Conservation (phyloP, 768 basidiomycete species). For the Trametes cinnabarina region DNA sequence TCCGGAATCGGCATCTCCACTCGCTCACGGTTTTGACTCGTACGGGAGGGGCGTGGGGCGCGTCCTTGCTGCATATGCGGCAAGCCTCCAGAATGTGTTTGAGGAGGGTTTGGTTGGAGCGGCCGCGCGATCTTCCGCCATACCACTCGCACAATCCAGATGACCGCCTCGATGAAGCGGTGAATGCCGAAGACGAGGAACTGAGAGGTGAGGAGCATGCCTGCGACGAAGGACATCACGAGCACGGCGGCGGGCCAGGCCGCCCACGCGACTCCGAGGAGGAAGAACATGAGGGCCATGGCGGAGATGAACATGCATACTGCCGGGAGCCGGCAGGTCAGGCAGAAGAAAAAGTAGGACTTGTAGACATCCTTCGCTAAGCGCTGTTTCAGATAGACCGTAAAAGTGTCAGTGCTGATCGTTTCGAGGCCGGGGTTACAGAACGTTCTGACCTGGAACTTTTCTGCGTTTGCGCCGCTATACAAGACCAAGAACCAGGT, state of each 20-base stretch:
- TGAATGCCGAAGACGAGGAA: slow-evolving; percentile 58
- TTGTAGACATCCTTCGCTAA: slow-evolving; percentile 56
- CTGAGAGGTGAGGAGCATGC: slow-evolving; percentile 60
- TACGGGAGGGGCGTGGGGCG: background rate
- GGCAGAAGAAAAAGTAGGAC: slow-evolving; percentile 65
- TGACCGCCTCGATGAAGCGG: slow-evolving; percentile 15
- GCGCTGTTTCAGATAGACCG: no score
- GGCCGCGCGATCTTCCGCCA: background rate
- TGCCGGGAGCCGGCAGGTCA: slow-evolving; percentile 62
- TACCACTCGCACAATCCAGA: slow-evolving; percentile 18
- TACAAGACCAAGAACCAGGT: slow-evolving; percentile 69
- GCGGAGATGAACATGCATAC: slow-evolving; percentile 58
- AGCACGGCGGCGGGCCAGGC: slow-evolving; percentile 65
- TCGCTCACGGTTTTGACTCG: background rate
- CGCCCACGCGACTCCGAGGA: slow-evolving; percentile 58
- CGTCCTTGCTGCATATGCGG: background rate
- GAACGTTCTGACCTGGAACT: slow-evolving; percentile 57
- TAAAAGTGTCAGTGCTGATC: no score
- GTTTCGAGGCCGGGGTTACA: no score
- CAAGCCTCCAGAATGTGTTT: background rate
- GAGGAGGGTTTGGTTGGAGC: background rate
- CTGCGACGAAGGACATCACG: slow-evolving; percentile 54
- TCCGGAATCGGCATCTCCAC: slow-evolving; percentile 12
- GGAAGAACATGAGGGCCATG: slow-evolving; percentile 56
- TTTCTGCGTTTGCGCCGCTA: slow-evolving; percentile 47